Evolutionary conservation across 2,329 filamentous ascomycete genomes (phyloP).

Genomic region (Nemania sp.): DNA sequence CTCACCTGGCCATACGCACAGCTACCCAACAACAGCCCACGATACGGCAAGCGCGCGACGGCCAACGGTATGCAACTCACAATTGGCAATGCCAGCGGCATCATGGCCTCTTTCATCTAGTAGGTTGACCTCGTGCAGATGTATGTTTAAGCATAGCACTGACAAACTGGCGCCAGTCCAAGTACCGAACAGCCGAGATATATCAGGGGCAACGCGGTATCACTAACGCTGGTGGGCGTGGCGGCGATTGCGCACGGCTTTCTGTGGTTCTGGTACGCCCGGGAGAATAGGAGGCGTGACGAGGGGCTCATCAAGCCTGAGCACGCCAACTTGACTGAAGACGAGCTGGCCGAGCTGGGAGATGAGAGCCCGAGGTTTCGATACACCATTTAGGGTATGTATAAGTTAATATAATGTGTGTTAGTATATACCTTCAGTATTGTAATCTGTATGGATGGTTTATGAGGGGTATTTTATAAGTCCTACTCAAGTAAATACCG

Average conservation of each 20-base stretch:
- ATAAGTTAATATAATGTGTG: not conserved
- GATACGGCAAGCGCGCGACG: conserved; percentile 81
- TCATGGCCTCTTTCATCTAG: conserved; percentile 78
- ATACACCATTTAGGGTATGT: conserved; percentile 55
- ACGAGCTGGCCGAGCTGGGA: conserved; percentile 63
- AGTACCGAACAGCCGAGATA: conserved; percentile 66
- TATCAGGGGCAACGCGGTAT: conserved; percentile 71
- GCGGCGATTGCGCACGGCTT: conserved; percentile 64
- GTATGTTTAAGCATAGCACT: conserved; percentile 20
- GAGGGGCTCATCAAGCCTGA: conserved; percentile 54
- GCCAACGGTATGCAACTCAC: conserved; percentile 78
- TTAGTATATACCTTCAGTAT: too few relatives aligned
- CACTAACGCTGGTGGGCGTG: conserved; percentile 68
- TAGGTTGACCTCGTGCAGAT: conserved; percentile 46
- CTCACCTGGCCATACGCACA: conserved; percentile 26
- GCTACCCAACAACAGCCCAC: conserved; percentile 74
- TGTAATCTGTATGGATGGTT: too few relatives aligned
- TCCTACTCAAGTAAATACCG: too few relatives aligned
- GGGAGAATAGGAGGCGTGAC: conserved; percentile 61
- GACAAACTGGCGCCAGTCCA: conserved; percentile 52
- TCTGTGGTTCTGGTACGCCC: conserved; percentile 65
- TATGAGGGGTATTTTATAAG: not conserved
- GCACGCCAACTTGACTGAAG: conserved; percentile 57
- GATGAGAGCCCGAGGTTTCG: conserved; percentile 64
- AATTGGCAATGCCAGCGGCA: conserved; percentile 76